Conservation (phyloP, 306 rosid genomes). For the Inga leiocalycina region DNA sequence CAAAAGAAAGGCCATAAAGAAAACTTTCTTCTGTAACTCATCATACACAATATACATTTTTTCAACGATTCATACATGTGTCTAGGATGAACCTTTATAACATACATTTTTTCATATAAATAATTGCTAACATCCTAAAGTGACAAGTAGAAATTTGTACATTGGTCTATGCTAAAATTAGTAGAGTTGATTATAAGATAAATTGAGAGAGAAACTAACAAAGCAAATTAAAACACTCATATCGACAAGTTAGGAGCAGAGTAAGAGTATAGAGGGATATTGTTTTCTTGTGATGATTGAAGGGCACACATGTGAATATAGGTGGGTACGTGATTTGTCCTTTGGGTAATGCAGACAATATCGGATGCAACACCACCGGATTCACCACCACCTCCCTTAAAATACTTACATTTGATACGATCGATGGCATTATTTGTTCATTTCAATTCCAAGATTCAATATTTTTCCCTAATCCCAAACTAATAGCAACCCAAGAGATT, state of each 20-base stretch:
- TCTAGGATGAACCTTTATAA: no score
- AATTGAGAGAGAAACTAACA: conserved; percentile 31
- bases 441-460: no score
- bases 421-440: no score
- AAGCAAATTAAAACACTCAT: neutral
- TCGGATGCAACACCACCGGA: conserved; percentile 43
- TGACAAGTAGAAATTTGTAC: no score
- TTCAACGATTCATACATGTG: no score
- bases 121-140: no score
- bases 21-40: no score
- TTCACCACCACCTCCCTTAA: neutral
- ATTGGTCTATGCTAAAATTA: neutral
- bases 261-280: conserved; percentile 65
- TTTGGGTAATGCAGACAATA: conserved; percentile 66
- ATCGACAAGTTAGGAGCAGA: conserved; percentile 67
- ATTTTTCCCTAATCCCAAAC: no score
- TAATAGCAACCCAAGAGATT: no score
- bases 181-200: conserved; percentile 17
- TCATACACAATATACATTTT: no score
- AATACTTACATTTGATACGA: neutral
- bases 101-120: no score
- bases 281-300: conserved; percentile 93
- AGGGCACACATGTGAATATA: conserved; percentile 89
- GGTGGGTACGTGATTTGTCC: conserved; percentile 79
- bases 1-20: no score